Percentiles rank a stretch among this genome's conserved stretches.
These are phyloP conservation scores for Posidonia australis DNA, from an alignment of 106 monocot genomes.

Conservation along the genomic window DNA sequence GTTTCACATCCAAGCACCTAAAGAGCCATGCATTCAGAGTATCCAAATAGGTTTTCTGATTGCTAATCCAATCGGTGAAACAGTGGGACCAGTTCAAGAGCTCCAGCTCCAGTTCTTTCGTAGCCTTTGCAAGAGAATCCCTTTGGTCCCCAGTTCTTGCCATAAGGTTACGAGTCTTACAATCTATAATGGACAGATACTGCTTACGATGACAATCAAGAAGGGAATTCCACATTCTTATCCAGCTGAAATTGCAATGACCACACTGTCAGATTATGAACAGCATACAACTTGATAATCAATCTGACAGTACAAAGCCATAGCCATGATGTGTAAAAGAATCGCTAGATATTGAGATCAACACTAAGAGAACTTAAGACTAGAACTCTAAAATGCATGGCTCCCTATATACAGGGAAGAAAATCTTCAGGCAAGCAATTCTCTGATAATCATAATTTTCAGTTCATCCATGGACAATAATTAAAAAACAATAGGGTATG, in stretches of 20 bases:
- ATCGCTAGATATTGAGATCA: too few relatives aligned
- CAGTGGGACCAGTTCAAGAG: constrained; percentile 48
- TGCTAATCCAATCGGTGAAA: constrained; percentile 61
- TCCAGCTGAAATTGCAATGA: constrained; percentile 31
- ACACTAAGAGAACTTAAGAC: too few relatives aligned
- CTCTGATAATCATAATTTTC: too few relatives aligned
- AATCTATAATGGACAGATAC: constrained; percentile 31
- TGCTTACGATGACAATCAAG: constrained; percentile 66
- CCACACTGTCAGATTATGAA: not conserved
- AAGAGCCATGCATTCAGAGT: constrained; percentile 68
- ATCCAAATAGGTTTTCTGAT: constrained; percentile 61
- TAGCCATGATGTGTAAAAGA: too few relatives aligned
- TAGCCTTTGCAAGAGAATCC: constrained; percentile 21
- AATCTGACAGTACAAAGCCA: not conserved
- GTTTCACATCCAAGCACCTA: constrained; percentile 40
- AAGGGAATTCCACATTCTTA: constrained; percentile 63
- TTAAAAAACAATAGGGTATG: too few relatives aligned
- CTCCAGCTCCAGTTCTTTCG: constrained; percentile 48
- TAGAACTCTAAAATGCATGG: too few relatives aligned
- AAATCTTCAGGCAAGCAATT: too few relatives aligned
- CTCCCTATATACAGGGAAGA: too few relatives aligned
- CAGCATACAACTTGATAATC: not conserved
- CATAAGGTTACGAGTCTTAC: constrained; percentile 34
- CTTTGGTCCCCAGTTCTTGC: constrained; percentile 27
- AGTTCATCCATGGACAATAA: too few relatives aligned